Base-by-base conservation (phyloP, 805 yeast species). In the Ogataea henricii region DNA sequence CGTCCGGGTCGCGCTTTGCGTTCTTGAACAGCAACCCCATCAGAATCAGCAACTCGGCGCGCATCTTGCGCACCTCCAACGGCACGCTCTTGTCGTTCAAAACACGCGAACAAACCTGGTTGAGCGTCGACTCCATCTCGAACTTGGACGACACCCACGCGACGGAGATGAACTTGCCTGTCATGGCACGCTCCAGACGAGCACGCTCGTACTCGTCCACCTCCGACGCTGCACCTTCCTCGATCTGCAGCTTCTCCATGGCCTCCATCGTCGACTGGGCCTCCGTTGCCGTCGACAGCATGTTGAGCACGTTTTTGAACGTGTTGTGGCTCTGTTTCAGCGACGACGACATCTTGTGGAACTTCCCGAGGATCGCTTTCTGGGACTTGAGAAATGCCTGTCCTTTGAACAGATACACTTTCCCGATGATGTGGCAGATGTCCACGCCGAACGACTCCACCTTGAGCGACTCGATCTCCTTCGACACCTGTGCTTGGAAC, bases 371-470 rank as follows among this genome's bases (percentile, higher is more conserved):
- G 58, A 85, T 69, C 1, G 87, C 87, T 57, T 76, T 75, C 56
- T 83, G 89, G 7, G 85, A 78, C 56, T 85, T 85, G 34, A 87
- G 65, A 52, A 78, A 84, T 16, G 85, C 78, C 48, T 77, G 76
- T 22, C 82, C 85, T 62, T 86, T 85, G 58, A 83, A 76, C 51
- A 74, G 70, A 62, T 87, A 87, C 2, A 84, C 79, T 44, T 79
- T 75, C 20, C 94, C 95, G 46, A 87, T 78, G 0, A 88, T 77
- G 57, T 87, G 94, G 40, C 88, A 74, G 29, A 87, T 85, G 60
- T 87, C 90, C 26, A 86, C 67, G n/a, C 95, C 95, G 67, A 87
- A 87, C 18, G 92, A 85, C 65, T 87, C 94, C 81, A 85, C 79
- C 57, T 86, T 87, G 54, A 87, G 72, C 23, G 82, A 72, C 62